A percentile compares a stretch with the other conserved stretches of the same genome.
phyloP scores from a whole-genome alignment of 2,329 filamentous ascomycete species.

The Dendrostoma leiphaemia region DNA sequence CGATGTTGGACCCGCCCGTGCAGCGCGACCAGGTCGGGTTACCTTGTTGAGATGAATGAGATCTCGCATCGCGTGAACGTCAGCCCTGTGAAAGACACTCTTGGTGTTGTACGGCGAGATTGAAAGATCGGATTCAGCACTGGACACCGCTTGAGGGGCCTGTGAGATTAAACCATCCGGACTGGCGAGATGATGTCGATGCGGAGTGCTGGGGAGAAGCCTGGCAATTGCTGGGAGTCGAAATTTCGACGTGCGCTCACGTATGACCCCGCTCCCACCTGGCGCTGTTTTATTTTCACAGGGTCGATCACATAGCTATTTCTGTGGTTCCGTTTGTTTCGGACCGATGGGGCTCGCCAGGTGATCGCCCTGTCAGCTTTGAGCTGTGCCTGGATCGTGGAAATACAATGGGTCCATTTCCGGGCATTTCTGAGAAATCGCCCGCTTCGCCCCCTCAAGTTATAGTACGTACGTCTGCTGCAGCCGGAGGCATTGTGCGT shows the following conservation, averaged over 20 bases:
- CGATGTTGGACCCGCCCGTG: background rate
- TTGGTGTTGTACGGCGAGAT: background rate
- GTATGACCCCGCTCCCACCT: background rate
- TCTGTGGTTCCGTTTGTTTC: constrained; percentile 1
- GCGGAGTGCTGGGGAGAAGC: background rate
- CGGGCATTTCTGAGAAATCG: too few species aligned
- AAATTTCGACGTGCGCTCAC: constrained; percentile 1
- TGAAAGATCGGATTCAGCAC: constrained; percentile 1
- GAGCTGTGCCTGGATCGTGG: too few species aligned
- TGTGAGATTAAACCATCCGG: background rate
- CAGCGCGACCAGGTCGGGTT: background rate
- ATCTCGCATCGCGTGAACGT: background rate
- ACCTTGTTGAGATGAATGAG: background rate
- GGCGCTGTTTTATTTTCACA: background rate
- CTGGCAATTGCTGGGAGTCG: background rate
- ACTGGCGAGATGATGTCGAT: constrained; percentile 1
- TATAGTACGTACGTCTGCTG: too few species aligned
- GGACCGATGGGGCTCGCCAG: background rate
- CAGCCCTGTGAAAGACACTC: background rate
- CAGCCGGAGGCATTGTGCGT: too few species aligned
- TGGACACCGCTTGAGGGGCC: background rate
- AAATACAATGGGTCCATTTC: background rate
- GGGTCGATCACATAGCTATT: background rate
- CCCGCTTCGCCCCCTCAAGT: too few species aligned
- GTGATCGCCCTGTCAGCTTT: background rate